phyloP scores from a whole-genome alignment of 352 stramenopile genomes.

The Phytophthora litchii region DNA sequence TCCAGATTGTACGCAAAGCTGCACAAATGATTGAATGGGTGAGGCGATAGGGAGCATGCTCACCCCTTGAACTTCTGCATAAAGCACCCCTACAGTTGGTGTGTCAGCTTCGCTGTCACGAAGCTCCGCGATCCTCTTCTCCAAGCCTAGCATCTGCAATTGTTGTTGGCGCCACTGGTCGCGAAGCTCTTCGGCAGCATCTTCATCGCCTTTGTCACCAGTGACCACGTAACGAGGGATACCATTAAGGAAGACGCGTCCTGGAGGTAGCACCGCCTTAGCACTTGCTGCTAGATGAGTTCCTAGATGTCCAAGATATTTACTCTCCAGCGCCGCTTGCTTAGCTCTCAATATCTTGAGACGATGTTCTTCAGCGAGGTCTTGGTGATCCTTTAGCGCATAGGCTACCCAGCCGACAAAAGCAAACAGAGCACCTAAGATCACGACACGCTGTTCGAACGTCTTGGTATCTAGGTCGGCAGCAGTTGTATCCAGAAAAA shows the following conservation, averaged over 20 bases:
- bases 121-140: slow-evolving; percentile 50
- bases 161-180: slow-evolving; percentile 59
- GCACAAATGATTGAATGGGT: slow-evolving; percentile 59
- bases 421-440: slow-evolving; percentile 23
- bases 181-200: slow-evolving; percentile 71
- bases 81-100: slow-evolving; percentile 43
- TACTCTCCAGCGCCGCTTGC: slow-evolving; percentile 57
- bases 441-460: slow-evolving; percentile 25
- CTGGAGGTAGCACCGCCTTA: slow-evolving; percentile 38
- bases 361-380: slow-evolving; percentile 38
- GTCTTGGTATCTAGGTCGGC: slow-evolving; percentile 33
- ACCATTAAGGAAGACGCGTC: slow-evolving; percentile 77
- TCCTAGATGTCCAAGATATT: slow-evolving; percentile 61
- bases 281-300: slow-evolving; percentile 29
- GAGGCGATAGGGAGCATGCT: slow-evolving; percentile 72
- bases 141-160: slow-evolving; percentile 39
- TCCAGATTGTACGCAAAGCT: slow-evolving; percentile 46
- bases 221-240: slow-evolving; percentile 72
- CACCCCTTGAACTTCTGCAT: slow-evolving; percentile 63
- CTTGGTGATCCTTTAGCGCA: slow-evolving; percentile 39
- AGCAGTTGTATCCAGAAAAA: slow-evolving; percentile 14
- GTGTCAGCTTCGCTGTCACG: slow-evolving; percentile 15
- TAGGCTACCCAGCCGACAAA: slow-evolving; percentile 52
- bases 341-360: slow-evolving; percentile 25
- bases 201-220: slow-evolving; percentile 69